Conservation (phyloP, 2,329 filamentous ascomycete genomes). For the Trichoderma sp. region DNA sequence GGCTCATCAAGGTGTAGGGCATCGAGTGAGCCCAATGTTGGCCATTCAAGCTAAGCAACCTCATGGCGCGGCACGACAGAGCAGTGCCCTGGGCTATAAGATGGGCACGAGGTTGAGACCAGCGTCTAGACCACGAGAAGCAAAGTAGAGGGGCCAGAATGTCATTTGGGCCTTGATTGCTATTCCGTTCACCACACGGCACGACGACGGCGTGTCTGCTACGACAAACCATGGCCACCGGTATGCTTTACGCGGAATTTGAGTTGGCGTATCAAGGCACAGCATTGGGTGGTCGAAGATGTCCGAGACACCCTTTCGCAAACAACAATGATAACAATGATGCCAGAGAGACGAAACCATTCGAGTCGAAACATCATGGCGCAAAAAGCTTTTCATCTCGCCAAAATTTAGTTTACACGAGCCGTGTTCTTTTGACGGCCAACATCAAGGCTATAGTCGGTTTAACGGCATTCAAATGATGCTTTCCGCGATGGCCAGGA, state of each 20-base stretch:
- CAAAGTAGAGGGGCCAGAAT: not conserved
- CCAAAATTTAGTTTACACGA: not conserved
- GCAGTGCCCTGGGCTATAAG: not conserved
- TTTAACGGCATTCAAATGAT: not conserved
- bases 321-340: not conserved
- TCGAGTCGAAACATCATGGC: not conserved
- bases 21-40: not conserved
- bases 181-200: not conserved
- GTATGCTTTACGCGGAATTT: not conserved
- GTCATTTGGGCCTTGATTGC: not conserved
- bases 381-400: not conserved
- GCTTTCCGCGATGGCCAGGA: not conserved
- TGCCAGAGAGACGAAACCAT: not conserved
- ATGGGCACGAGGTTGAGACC: not conserved
- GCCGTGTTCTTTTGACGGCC: not conserved
- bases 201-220: not conserved
- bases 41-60: not conserved
- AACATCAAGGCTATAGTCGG: not conserved
- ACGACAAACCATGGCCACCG: not conserved
- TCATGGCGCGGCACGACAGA: not conserved
- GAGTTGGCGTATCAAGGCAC: not conserved
- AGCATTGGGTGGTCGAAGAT: not conserved
- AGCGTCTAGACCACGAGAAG: conserved; percentile 6
- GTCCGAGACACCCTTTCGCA: not conserved
- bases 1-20: not conserved